Evolutionary conservation across 78 protist genomes (phyloP).

Genomic region (Dictyostelium citrinum): DNA sequence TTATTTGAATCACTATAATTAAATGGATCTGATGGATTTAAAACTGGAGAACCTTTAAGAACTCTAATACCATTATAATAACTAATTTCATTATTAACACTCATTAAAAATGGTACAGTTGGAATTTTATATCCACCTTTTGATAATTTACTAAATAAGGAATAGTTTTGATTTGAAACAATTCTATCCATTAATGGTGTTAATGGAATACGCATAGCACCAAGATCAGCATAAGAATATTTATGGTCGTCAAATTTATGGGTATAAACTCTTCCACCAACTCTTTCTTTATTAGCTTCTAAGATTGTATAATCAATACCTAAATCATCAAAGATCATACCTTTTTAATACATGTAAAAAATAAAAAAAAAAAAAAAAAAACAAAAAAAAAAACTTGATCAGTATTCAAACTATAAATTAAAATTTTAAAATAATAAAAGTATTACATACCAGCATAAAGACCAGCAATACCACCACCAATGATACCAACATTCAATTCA

Average conservation of each 20-base stretch:
- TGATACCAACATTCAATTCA: background rate
- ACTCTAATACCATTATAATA: background rate
- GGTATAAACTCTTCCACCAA: constrained; percentile 39
- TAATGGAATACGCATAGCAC: constrained; percentile 39
- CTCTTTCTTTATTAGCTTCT: background rate
- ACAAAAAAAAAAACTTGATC: no score
- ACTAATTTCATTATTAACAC: background rate
- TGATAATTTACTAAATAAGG: constrained; percentile 1
- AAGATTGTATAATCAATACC: constrained; percentile 15
- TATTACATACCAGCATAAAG: constrained; percentile 5
- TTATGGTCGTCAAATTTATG: background rate
- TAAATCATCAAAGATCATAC: background rate
- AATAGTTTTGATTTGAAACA: background rate
- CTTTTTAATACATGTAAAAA: background rate
- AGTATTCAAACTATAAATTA: no score
- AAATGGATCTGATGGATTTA: background rate
- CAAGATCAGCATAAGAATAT: constrained; percentile 18
- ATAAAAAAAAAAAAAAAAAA: no score
- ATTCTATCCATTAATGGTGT: constrained; percentile 16
- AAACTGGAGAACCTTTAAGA: background rate
- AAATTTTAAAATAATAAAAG: no score
- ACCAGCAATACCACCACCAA: constrained; percentile 42
- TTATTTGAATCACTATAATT: background rate
- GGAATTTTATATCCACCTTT: background rate
- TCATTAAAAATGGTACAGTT: background rate